A percentile compares a stretch with the other conserved stretches of the same genome.
Evolutionary conservation across 148 eudicot species (phyloP).

Genomic region (Salicornia ramosissima): DNA sequence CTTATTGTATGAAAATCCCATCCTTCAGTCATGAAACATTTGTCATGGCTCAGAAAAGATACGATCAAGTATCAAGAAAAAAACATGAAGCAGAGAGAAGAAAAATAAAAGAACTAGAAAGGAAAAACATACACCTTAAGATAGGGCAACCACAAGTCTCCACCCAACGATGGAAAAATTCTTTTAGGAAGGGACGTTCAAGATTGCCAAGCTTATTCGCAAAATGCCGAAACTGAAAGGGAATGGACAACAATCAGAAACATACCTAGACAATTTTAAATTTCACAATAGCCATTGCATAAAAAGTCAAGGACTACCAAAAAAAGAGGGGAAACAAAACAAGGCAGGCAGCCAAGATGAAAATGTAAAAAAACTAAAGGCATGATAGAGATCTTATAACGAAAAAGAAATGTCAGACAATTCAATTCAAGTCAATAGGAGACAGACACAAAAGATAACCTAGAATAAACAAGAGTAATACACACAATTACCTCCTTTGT

Average conservation of each 20-base stretch:
- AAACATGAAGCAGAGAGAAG: not conserved
- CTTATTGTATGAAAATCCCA: slow-evolving; percentile 92
- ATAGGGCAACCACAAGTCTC: slow-evolving; percentile 95
- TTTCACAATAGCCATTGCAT: not conserved
- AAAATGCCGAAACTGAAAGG: slow-evolving; percentile 79
- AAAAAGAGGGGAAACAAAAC: not conserved
- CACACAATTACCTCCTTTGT: slow-evolving; percentile 71
- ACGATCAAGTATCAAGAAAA: not conserved
- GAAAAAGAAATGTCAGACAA: not conserved
- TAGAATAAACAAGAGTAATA: not conserved
- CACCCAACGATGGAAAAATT: slow-evolving; percentile 96
- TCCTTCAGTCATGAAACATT: slow-evolving; percentile 42
- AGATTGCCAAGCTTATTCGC: slow-evolving; percentile 96
- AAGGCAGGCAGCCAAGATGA: not conserved
- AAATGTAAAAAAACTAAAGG: not conserved
- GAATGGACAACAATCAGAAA: slow-evolving; percentile 8
- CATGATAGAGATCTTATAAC: not conserved
- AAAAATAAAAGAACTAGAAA: slow-evolving; percentile 3
- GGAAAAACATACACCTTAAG: slow-evolving; percentile 48
- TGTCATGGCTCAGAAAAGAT: slow-evolving; percentile 8
- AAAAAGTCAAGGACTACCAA: not conserved
- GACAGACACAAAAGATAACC: not conserved
- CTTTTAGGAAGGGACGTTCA: slow-evolving; percentile 95
- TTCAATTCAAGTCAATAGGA: not conserved
- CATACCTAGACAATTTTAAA: not conserved